Evolutionary conservation across 257 asterid genomes (phyloP).

Genomic region (Forsythia suspensa): DNA sequence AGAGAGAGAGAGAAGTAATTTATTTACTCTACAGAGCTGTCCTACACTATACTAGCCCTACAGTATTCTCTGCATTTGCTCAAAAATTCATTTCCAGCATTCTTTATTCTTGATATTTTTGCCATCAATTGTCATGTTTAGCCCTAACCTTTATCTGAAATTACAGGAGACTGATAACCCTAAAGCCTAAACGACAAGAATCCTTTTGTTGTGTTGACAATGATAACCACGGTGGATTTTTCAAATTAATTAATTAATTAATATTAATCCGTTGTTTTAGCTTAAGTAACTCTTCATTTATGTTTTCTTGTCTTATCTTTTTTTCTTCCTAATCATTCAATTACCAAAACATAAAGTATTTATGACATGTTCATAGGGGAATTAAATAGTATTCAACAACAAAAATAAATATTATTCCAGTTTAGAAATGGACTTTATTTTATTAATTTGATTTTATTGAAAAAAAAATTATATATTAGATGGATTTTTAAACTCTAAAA

Average conservation of each 20-base stretch:
- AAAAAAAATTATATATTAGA: no score
- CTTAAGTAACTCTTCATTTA: slow-evolving; percentile 19
- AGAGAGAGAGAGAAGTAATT: slow-evolving; percentile 10
- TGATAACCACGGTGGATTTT: slow-evolving; percentile 33
- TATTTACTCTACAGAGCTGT: slow-evolving; percentile 45
- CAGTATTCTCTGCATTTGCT: slow-evolving; percentile 21
- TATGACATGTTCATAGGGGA: no score
- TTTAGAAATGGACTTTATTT: no score
- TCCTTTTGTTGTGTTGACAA: slow-evolving; percentile 27
- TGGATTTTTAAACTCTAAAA: no score
- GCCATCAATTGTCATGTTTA: slow-evolving; percentile 27
- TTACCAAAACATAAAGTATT: no score
- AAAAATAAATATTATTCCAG: no score
- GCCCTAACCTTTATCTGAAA: slow-evolving; percentile 29
- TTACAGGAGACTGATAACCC: slow-evolving; percentile 38
- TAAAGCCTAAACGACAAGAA: slow-evolving; percentile 55
- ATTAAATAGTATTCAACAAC: no score
- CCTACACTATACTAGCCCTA: slow-evolving; percentile 64
- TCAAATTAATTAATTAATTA: slow-evolving; percentile 27
- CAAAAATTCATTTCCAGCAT: slow-evolving; percentile 22
- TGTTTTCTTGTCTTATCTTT: background rate
- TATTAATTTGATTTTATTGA: no score
- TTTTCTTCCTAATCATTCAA: no score
- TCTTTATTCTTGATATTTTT: slow-evolving; percentile 30
- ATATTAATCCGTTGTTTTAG: slow-evolving; percentile 21